Evolutionary conservation across 2,329 filamentous ascomycete genomes (phyloP).

Genomic region (Mariannaea sp.): DNA sequence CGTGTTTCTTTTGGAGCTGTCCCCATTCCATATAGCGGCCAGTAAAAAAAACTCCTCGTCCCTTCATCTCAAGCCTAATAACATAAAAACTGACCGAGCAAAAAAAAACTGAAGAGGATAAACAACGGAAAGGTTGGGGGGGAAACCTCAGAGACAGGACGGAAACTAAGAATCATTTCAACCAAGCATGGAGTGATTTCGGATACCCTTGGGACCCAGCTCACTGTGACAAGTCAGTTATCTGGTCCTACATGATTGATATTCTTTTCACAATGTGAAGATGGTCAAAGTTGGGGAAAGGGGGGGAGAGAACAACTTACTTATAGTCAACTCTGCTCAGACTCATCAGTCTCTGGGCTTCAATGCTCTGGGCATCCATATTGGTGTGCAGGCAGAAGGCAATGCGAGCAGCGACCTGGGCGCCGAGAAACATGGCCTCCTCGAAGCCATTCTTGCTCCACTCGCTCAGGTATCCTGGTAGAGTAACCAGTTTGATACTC

Average conservation of each 20-base stretch:
- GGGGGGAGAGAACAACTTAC: constrained; percentile 45
- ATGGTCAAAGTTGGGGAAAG: neutral
- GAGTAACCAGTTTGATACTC: constrained; percentile 75
- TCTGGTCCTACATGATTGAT: no score
- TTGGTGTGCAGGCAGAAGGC: constrained; percentile 63
- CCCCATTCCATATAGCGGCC: constrained; percentile 29
- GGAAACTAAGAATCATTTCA: constrained; percentile 33
- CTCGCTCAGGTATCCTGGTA: constrained; percentile 86
- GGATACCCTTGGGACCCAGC: constrained; percentile 58
- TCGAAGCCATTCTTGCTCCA: constrained; percentile 84
- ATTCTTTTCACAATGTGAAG: no score
- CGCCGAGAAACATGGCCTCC: constrained; percentile 84
- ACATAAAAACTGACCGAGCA: constrained; percentile 10
- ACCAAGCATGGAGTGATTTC: constrained; percentile 58
- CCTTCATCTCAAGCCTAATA: constrained; percentile 18
- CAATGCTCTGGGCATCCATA: constrained; percentile 55
- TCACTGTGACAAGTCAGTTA: constrained; percentile 48
- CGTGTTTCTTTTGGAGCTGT: constrained; percentile 12
- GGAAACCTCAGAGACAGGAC: constrained; percentile 6
- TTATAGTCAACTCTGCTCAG: constrained; percentile 65
- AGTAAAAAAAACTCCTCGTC: constrained; percentile 31
- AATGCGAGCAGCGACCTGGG: constrained; percentile 76
- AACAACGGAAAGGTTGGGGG: no score
- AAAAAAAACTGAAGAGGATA: constrained; percentile 27
- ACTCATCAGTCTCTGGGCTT: constrained; percentile 61